Evolutionary conservation across 306 rosid species (phyloP).

Genomic region (Carpinus fangiana): DNA sequence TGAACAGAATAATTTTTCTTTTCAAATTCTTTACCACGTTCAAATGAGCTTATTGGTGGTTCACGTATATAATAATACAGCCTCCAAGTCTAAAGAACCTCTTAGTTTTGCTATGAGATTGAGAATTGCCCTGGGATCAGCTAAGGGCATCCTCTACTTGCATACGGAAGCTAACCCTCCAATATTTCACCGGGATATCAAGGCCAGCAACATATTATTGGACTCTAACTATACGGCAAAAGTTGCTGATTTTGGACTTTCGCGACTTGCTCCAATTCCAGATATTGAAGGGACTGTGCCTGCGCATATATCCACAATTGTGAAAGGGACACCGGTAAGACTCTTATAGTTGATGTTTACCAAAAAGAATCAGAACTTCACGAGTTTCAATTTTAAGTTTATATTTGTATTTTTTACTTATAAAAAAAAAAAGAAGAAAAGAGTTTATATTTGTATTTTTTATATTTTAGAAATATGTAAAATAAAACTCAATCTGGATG

Average conservation of each 20-base stretch:
- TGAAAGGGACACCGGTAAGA: slow-evolving; percentile 93
- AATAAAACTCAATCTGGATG: no score
- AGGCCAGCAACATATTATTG: slow-evolving; percentile 90
- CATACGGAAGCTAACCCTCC: slow-evolving; percentile 98
- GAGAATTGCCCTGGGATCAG: slow-evolving; percentile 77
- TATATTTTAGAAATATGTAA: no score
- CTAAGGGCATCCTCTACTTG: slow-evolving; percentile 85
- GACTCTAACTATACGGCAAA: slow-evolving; percentile 62
- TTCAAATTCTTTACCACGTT: neutral
- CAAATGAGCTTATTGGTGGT: neutral
- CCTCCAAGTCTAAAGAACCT: slow-evolving; percentile 46
- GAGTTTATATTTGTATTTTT: no score
- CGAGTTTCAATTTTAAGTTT: neutral
- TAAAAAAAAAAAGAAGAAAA: no score
- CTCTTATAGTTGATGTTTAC: slow-evolving; percentile 5
- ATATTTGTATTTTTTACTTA: neutral
- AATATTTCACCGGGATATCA: slow-evolving; percentile 89
- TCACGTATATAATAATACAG: slow-evolving; percentile 41
- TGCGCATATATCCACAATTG: slow-evolving; percentile 82
- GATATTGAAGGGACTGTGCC: slow-evolving; percentile 76
- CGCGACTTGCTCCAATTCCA: slow-evolving; percentile 92
- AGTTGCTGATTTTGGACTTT: slow-evolving; percentile 98
- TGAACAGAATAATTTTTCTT: neutral
- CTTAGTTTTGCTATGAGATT: slow-evolving; percentile 67
- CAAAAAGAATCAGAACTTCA: neutral